Percentiles rank a stretch among this genome's conserved stretches.
These are phyloP conservation scores for Rhodosporidiobolus sp. DNA, from an alignment of 768 basidiomycete species.

Conservation along the genomic window DNA sequence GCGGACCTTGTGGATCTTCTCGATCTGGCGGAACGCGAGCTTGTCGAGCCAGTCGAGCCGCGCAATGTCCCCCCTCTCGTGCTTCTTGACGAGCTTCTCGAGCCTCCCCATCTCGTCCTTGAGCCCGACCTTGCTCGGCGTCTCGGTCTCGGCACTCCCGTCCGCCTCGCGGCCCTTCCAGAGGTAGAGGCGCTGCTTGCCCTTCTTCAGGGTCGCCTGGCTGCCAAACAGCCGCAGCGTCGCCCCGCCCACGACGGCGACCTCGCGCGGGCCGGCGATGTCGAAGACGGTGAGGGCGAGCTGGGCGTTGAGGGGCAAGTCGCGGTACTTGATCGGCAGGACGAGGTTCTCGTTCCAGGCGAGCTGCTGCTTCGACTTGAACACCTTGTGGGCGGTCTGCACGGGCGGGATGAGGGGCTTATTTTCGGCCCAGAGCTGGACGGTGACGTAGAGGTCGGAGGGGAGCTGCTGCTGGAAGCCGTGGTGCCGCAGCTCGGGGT, in stretches of 20 bases:
- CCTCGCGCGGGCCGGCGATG: slow-evolving; percentile 60
- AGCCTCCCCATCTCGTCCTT: slow-evolving; percentile 92
- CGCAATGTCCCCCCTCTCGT: slow-evolving; percentile 86
- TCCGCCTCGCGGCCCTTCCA: slow-evolving; percentile 85
- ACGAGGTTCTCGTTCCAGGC: slow-evolving; percentile 95
- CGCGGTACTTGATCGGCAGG: slow-evolving; percentile 86
- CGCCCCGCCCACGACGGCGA: slow-evolving; percentile 70
- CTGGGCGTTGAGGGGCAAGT: slow-evolving; percentile 82
- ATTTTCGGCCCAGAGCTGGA: slow-evolving; percentile 87
- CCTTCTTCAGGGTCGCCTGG: slow-evolving; percentile 86
- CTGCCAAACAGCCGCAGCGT: slow-evolving; percentile 87
- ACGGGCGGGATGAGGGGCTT: slow-evolving; percentile 88
- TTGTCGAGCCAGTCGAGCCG: slow-evolving; percentile 96
- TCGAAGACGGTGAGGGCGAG: slow-evolving; percentile 95
- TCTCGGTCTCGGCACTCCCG: slow-evolving; percentile 71
- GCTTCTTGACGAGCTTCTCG: slow-evolving; percentile 86
- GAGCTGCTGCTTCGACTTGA: slow-evolving; percentile 65
- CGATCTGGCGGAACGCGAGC: slow-evolving; percentile 88
- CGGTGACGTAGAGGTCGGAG: slow-evolving; percentile 89
- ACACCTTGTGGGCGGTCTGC: slow-evolving; percentile 86
- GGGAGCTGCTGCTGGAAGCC: slow-evolving; percentile 73
- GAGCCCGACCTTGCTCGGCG: slow-evolving; percentile 76
- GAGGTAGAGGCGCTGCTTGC: slow-evolving; percentile 81
- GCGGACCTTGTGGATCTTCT: slow-evolving; percentile 83
- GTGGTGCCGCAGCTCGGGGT: slow-evolving; percentile 75